Evolutionary conservation across 768 basidiomycete species (phyloP), one percentile per base, ranked within the genome.

Genomic region (Hygrophoropsis aurantiaca): DNA sequence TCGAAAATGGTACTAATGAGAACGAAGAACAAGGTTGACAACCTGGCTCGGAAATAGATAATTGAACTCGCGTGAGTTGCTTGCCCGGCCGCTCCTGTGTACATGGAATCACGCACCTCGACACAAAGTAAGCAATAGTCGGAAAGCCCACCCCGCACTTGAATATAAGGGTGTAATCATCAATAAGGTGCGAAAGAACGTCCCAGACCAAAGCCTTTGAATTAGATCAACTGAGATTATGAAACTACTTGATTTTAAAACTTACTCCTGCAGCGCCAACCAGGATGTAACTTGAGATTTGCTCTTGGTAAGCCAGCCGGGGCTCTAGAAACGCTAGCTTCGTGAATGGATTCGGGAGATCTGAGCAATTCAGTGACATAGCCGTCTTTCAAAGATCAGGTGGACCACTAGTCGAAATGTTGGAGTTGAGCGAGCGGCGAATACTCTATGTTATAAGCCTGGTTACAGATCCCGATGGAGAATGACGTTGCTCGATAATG

Each of bases 131-230:
- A 0, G 57, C 36, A 8, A 59, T 27, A 5, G 59, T 59, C 19
- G 61, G 55, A 9, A 58, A 4, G 21, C 57, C 30, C 24, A 58
- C 38, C 34, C 50, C 34, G 45, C 40, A 23, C 33, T 47, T 51
- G 39, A 50, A 57, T 11, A 63, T n/a, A 5, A 70, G 47, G 13
- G 40, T 46, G 15, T 58, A 58, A 27, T 72, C 68, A 3, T 59
- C 56, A 19, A 55, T 55, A 4, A 67, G 36, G 23, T 59, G 58
- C 6, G 56, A 44, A 3, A 67, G 53, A 11, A 67, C 57, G 42
- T 70, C 67, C 69, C 69, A 71, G 26, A 61, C 44, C 33, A 60
- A 47, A 3, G 64, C 59, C 64, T 69, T 37, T 4, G n/a, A n/a
- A 40, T n/a, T n/a, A 18, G 20, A 21, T 15, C 13, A 21, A 7